These are phyloP conservation scores for Lichtheimia corymbifera DNA, from an alignment of 371 early-diverging fungal species.

Conservation along the genomic window DNA sequence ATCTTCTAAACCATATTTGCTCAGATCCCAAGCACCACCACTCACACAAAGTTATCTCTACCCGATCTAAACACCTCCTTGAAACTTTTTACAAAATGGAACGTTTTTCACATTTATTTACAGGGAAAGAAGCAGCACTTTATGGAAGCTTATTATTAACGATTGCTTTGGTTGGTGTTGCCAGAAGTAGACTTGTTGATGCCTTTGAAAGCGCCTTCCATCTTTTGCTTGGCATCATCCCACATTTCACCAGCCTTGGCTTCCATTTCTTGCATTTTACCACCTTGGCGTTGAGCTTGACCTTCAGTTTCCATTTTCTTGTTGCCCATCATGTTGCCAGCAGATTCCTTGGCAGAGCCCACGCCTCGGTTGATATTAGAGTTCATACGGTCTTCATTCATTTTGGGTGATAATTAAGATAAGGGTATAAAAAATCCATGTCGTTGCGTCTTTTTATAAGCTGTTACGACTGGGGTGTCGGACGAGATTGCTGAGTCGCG, in stretches of 20 bases:
- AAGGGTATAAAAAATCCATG: too few species aligned
- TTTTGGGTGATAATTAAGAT: not conserved
- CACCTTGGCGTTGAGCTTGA: constrained; percentile 34
- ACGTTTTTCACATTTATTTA: too few species aligned
- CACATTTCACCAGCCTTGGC: constrained; percentile 24
- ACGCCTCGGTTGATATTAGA: constrained; percentile 38
- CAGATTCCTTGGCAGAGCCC: constrained; percentile 47
- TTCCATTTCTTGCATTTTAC: constrained; percentile 34
- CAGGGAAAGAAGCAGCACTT: too few species aligned
- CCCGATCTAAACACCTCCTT: too few species aligned
- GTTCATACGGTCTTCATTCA: constrained; percentile 10
- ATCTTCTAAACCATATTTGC: too few species aligned
- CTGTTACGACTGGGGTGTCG: constrained; percentile 11
- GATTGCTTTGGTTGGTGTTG: constrained; percentile 45
- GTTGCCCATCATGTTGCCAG: constrained; percentile 45
- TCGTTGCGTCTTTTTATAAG: too few species aligned
- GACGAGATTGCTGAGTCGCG: constrained; percentile 22
- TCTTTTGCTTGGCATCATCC: constrained; percentile 5
- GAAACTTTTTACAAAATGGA: too few species aligned
- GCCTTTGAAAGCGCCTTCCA: constrained; percentile 4
- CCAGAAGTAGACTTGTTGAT: constrained; percentile 15
- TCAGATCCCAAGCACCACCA: too few species aligned
- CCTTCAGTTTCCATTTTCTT: constrained; percentile 41
- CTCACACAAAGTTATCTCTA: too few species aligned
- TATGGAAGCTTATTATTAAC: too few species aligned